phyloP scores from a whole-genome alignment of 768 basidiomycete species.

The Megacollybia marginata region DNA sequence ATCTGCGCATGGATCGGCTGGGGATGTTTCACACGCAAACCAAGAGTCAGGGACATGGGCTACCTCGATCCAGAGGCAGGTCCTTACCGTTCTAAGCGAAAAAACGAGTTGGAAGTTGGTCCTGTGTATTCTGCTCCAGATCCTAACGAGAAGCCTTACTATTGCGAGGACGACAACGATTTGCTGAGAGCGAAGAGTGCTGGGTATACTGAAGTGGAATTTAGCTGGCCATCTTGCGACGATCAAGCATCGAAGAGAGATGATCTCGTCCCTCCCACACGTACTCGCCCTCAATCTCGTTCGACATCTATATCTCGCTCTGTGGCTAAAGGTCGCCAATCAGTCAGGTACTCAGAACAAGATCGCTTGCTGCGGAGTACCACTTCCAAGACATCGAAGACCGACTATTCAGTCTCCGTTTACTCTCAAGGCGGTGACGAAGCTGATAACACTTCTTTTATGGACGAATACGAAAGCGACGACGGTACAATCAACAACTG shows the following conservation, averaged over 20 bases:
- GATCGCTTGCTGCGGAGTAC: not conserved
- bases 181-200: not conserved
- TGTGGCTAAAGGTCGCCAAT: not conserved
- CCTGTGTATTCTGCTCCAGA: conserved; percentile 6
- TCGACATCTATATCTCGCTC: not conserved
- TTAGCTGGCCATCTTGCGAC: not conserved
- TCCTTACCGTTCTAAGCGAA: not conserved
- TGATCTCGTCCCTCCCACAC: not conserved
- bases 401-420: conserved; percentile 5
- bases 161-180: not conserved
- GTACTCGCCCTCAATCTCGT: not conserved
- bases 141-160: not conserved
- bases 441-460: conserved; percentile 1
- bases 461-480: conserved; percentile 8
- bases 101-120: conserved; percentile 7
- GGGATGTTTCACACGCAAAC: conserved; percentile 10
- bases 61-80: not conserved
- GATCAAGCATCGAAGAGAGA: not conserved
- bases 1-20: conserved; percentile 9
- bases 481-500: not conserved
- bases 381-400: conserved; percentile 4
- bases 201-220: not conserved
- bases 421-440: conserved; percentile 10
- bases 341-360: not conserved
- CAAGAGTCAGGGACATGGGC: not conserved